Evolutionary conservation across 495 filamentous ascomycete genomes (phyloP), one percentile per base, ranked within the genome.

Genomic region (Tuber indicum): DNA sequence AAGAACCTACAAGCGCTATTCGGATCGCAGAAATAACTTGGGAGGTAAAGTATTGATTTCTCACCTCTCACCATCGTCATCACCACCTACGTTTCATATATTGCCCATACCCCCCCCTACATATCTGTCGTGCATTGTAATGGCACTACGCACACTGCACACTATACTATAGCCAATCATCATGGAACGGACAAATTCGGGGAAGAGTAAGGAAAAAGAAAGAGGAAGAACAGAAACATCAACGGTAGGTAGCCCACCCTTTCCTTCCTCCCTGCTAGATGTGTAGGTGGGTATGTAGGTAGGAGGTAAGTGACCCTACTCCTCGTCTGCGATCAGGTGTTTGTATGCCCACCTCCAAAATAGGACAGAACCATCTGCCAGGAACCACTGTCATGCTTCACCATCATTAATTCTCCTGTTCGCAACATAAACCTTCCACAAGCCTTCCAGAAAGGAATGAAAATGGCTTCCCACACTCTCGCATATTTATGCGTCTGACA

Each of bases 21-120:
- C 96, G 96, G 85, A 93, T 93, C 75, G 94, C 94, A n/a, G 93
- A 98, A 87, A 86, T 98, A 77, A 91, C 98, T 12, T 98, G 96
- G 96, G 93, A 98, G 87, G 78, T 80, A 69, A 17, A 73, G 66
- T 72, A 72, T 66, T 66, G 26, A 66, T 19, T 36, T 66, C 58
- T 66, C 58, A 66, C 32, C 58, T 52, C 47, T 66, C 26, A 66
- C 16, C 14, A 36, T 17, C 26, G 26, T 19, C 58, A 66, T 66
- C 58, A 36, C 58, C 58, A 8, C 58, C 4, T 19, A 19, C 10
- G 14, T 66, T 66, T 66, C 58, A 66, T 36, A 8, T 66, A 36
- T 66, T 66, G 32, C 14, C 26, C 19, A n/a, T 23, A 58, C n/a
- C 1, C 17, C 19, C 14, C 17, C 19, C 19, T 46, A 26, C 52